Evolutionary conservation across 352 stramenopile species (phyloP).

Genomic region (Globisporangium cystogenes): DNA sequence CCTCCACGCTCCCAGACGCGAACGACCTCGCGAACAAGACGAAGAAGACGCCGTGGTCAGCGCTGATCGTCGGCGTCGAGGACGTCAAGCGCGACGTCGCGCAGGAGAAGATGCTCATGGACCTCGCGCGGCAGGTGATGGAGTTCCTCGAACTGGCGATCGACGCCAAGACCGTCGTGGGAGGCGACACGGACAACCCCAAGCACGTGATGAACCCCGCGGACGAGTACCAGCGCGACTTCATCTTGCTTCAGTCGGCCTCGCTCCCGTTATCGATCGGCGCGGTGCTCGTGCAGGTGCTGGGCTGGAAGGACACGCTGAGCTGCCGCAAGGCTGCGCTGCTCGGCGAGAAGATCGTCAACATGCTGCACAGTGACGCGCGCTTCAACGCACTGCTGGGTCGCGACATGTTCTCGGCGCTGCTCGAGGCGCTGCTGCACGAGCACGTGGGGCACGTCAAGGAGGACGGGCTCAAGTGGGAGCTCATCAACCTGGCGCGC

Average conservation of each 20-base stretch:
- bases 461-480: slow-evolving; percentile 78
- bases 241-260: slow-evolving; percentile 40
- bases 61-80: slow-evolving; percentile 56
- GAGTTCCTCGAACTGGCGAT: slow-evolving; percentile 71
- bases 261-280: slow-evolving; percentile 45
- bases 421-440: slow-evolving; percentile 44
- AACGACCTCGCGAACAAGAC: slow-evolving; percentile 9
- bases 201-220: slow-evolving; percentile 68
- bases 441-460: slow-evolving; percentile 64
- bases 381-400: slow-evolving; percentile 44
- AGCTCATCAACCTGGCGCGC: slow-evolving; percentile 77
- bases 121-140: slow-evolving; percentile 57
- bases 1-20: background rate
- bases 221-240: slow-evolving; percentile 55
- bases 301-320: slow-evolving; percentile 71
- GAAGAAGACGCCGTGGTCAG: slow-evolving; percentile 36
- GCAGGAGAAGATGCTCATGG: slow-evolving; percentile 68
- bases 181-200: slow-evolving; percentile 57
- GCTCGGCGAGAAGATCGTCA: slow-evolving; percentile 64
- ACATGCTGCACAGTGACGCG: slow-evolving; percentile 30
- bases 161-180: slow-evolving; percentile 71
- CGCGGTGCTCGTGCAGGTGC: slow-evolving; percentile 44
- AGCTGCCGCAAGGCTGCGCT: slow-evolving; percentile 56
- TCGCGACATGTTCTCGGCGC: slow-evolving; percentile 54
- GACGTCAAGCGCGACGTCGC: slow-evolving; percentile 63